Evolutionary conservation across 805 yeast species (phyloP).

Genomic region (Wickerhamiella brachini): DNA sequence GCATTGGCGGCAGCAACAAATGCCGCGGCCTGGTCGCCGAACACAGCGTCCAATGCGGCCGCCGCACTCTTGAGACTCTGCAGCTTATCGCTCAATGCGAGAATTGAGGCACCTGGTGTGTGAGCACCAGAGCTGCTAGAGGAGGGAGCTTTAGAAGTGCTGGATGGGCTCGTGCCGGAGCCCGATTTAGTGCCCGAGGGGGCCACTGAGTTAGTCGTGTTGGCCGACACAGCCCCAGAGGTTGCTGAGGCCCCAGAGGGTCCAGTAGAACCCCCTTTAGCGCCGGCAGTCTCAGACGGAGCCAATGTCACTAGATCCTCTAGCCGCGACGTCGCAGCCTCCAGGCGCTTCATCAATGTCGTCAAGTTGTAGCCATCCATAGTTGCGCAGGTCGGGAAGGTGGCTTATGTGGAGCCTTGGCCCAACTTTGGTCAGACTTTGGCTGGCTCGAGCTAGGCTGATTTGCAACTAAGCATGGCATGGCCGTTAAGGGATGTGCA

Average conservation of each 20-base stretch:
- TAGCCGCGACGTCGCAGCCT: conserved; percentile 84
- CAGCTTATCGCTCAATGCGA: conserved; percentile 4
- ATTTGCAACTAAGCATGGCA: not conserved
- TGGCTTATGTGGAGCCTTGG: not conserved
- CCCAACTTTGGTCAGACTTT: no score
- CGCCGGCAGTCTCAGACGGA: no score
- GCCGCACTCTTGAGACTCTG: conserved; percentile 5
- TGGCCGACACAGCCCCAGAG: no score
- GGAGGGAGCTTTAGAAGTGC: no score
- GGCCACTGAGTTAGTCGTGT: no score
- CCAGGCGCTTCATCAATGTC: conserved; percentile 65
- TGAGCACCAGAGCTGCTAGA: no score
- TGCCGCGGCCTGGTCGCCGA: conserved; percentile 26
- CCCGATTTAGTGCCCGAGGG: not conserved
- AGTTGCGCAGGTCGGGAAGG: conserved; percentile 16
- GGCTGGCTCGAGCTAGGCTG: no score
- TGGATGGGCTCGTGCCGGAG: not conserved
- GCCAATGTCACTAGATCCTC: conserved; percentile 44
- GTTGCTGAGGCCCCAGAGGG: no score
- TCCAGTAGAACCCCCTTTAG: no score
- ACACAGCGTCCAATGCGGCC: conserved; percentile 8
- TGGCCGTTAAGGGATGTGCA: not conserved
- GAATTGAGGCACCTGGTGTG: not conserved
- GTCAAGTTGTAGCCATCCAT: conserved; percentile 79
- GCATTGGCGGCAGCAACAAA: conserved; percentile 11